Conservation (phyloP, 495 filamentous ascomycete genomes). For the Penicillium nucicola region DNA sequence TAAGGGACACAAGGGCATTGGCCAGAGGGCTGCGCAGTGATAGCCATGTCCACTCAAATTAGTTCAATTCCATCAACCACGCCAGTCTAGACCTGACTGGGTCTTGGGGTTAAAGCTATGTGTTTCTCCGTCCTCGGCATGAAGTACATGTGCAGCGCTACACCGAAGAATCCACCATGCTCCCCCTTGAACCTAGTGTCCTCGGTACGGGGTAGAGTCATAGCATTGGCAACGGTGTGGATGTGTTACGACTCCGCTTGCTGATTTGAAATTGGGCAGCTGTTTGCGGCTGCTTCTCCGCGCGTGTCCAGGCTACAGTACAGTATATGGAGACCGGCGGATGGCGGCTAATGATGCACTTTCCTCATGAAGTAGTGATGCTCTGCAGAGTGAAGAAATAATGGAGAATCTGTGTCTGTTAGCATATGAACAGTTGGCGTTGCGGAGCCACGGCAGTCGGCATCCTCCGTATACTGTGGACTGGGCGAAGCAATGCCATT, state of each 20-base stretch:
- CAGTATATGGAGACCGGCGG: too few relatives aligned
- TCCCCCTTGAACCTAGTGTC: not conserved
- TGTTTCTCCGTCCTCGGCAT: not conserved
- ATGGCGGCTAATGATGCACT: not conserved
- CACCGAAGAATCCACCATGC: too few relatives aligned
- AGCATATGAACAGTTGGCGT: not conserved
- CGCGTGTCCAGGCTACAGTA: not conserved
- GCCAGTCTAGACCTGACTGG: conserved; percentile 1
- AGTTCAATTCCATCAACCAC: not conserved
- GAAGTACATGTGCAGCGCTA: not conserved
- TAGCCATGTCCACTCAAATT: not conserved
- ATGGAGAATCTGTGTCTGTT: not conserved
- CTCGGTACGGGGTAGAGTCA: not conserved
- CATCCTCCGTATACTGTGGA: not conserved
- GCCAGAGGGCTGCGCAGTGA: not conserved
- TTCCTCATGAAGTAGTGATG: not conserved
- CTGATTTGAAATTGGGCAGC: not conserved
- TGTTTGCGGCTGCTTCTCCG: not conserved
- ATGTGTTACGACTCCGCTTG: not conserved
- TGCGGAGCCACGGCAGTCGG: conserved; percentile 3
- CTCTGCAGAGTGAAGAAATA: not conserved
- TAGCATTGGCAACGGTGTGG: not conserved
- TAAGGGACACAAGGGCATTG: conserved; percentile 13
- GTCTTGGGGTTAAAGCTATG: not conserved
- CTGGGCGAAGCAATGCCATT: not conserved